Base-by-base conservation (phyloP, 305 asterid species). In the Rubia balearica region DNA sequence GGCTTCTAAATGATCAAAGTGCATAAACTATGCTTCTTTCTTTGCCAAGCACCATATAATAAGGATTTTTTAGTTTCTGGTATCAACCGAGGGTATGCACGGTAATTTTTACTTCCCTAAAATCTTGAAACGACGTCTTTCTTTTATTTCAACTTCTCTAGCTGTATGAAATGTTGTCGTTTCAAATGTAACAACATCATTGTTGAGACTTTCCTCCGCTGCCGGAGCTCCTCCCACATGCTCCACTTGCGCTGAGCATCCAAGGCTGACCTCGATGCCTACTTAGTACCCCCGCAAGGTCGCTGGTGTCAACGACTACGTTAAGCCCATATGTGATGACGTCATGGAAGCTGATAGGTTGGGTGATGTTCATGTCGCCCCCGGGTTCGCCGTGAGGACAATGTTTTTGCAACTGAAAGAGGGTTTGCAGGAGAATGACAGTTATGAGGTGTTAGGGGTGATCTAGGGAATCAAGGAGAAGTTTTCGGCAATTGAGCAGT, bases 321-420 rank as follows among this genome's bases (percentile, higher is more conserved):
- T 87, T 63, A 82, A 27, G 51, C 97, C 96, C 8, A 67, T 83
- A 17, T 57, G 83, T 38, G 91, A 88, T 0, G 98, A 92, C 78
- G 38, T 81, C 76, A 88, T 92, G 97, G 96, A 96, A 45, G 80
- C 90, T 64, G 98, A 92, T 74, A 90, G 97, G 97, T 73, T 84
- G 9, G 24, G 69, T 9, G 77, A 85, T 24, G 83, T 71, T 13
- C 7, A 84, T 48, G 73, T 82, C 40, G 71, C 88, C 5, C 81
- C 88, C 7, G 96, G 91, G 1, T 85, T 93, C 24, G 92, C 87
- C 4, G 33, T 87, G 78, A 84, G 97, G 51, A 65, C 89, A 66
- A 80, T 88, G 70, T 21, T 88, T 53, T 24, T 88, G 87, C 90
- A 92, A 73, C 43, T 88, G 84, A 92, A 88, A 81, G 96, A 88